phyloP scores from a whole-genome alignment of 75 land plant species.

The Sequoiadendron giganteum region DNA sequence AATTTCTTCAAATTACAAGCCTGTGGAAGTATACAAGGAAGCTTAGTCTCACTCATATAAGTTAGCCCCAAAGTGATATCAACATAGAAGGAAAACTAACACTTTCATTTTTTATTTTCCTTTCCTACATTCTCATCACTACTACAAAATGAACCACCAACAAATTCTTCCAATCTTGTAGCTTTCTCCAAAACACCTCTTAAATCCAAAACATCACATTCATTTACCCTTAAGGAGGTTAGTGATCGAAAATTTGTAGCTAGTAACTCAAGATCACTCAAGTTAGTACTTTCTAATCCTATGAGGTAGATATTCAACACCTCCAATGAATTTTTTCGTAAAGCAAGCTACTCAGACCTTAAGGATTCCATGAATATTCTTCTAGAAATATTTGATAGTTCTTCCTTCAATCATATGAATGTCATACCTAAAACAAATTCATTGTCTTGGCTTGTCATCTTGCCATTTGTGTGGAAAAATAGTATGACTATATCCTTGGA shows the following conservation, averaged over 20 bases:
- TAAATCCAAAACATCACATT: slow-evolving; percentile 24
- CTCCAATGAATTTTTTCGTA: slow-evolving; percentile 58
- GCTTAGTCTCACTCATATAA: slow-evolving; percentile 13
- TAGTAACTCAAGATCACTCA: slow-evolving; percentile 24
- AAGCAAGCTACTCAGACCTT: slow-evolving; percentile 34
- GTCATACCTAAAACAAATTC: no score
- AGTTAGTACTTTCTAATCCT: slow-evolving; percentile 33
- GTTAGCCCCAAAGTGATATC: slow-evolving; percentile 28
- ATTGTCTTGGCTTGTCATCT: no score
- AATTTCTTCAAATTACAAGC: slow-evolving; percentile 24
- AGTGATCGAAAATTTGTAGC: slow-evolving; percentile 35
- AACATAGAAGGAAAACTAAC: slow-evolving; percentile 15
- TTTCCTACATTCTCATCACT: not conserved
- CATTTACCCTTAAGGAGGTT: slow-evolving; percentile 30
- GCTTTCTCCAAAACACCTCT: slow-evolving; percentile 1
- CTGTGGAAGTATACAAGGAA: slow-evolving; percentile 15
- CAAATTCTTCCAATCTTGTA: slow-evolving; percentile 26
- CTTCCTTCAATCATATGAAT: no score
- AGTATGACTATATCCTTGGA: no score
- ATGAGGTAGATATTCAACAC: slow-evolving; percentile 68
- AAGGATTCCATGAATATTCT: no score
- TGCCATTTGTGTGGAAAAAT: no score
- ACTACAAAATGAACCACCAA: slow-evolving; percentile 15
- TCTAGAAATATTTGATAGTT: no score
- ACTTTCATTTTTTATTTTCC: not conserved